Base-by-base conservation (phyloP, 2,329 filamentous ascomycete genomes). In the Thyridium curvatum region DNA sequence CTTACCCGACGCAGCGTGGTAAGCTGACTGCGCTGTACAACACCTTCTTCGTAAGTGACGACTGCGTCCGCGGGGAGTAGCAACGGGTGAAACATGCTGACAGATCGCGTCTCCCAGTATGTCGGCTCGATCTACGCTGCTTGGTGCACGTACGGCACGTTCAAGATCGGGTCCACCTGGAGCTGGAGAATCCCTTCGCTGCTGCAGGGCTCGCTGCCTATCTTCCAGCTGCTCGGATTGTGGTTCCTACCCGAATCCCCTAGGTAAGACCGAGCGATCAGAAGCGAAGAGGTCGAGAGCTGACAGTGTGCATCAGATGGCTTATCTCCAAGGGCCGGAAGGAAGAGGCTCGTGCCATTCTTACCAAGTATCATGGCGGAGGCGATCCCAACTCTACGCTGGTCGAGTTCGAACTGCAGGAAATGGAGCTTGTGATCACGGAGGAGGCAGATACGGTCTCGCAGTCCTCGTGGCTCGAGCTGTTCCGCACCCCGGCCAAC, bases 191-290 rank as follows among this genome's bases (percentile, higher is more conserved):
- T 64, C 42, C 62, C 62, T 8, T 62, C 62, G 14, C 53, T 60
- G 26, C 60, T 66, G 51, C 62, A 68, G 46, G 67, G 55, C 26
- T 46, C 46, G 8, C 69, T 73, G 4, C 72, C 72, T 2, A 34
- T 69, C 12, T 40, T 72, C 16, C 63, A 66, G 38, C 44, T 67
- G 15, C 35, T 51, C 28, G 59, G 64, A 39, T 59, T 61, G 54
- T 53, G 54, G 32, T 52, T 60, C 17, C 53, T 76, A 4, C 75
- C 76, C 3, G 77, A 81, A 52, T 72, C 66, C 2, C 77, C 75
- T 1, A 64, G 60, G 37, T n/a, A n/a, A n/a, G n/a, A n/a, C n/a
- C n/a, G n/a, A n/a, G n/a, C n/a, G n/a, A n/a, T n/a, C n/a, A n/a
- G n/a, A n/a, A n/a, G n/a, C n/a, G n/a, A n/a, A n/a, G n/a, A n/a